Evolutionary conservation across 2,329 filamentous ascomycete genomes (phyloP).

Genomic region (Bertia moriformis): DNA sequence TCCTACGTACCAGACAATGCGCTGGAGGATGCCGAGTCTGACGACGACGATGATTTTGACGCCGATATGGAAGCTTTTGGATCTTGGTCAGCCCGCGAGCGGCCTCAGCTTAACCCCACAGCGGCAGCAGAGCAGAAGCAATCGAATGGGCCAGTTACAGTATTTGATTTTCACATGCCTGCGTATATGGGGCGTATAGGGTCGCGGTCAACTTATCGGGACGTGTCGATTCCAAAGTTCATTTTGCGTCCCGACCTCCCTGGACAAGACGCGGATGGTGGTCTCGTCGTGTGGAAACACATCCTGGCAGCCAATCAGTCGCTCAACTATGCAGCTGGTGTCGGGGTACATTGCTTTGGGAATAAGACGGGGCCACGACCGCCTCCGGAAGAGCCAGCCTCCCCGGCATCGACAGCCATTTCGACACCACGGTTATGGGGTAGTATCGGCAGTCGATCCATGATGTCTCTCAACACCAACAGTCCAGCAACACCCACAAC

Average conservation of each 20-base stretch:
- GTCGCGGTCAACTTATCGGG: conserved; percentile 2
- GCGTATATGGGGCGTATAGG: conserved; percentile 19
- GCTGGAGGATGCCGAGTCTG: neutral
- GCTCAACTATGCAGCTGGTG: conserved; percentile 16
- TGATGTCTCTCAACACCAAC: neutral
- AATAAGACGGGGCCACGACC: conserved; percentile 9
- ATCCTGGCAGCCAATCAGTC: conserved; percentile 22
- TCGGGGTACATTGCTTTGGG: conserved; percentile 15
- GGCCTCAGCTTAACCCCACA: too few species aligned
- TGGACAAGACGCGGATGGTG: conserved; percentile 23
- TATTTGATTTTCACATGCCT: conserved; percentile 23
- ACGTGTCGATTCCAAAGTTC: conserved; percentile 15
- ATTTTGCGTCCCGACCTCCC: conserved; percentile 22
- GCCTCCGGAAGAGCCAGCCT: conserved; percentile 2
- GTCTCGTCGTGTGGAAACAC: conserved; percentile 25
- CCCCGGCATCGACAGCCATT: neutral
- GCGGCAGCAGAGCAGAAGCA: too few species aligned
- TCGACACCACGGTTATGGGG: neutral
- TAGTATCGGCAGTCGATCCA: neutral
- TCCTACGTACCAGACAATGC: conserved; percentile 16
- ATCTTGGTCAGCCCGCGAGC: neutral
- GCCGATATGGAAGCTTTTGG: neutral
- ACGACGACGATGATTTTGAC: neutral
- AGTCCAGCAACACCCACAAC: conserved; percentile 6
- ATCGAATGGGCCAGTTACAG: conserved; percentile 11